phyloP scores from a whole-genome alignment of 163 green algal species.

The Volvox carteri region DNA sequence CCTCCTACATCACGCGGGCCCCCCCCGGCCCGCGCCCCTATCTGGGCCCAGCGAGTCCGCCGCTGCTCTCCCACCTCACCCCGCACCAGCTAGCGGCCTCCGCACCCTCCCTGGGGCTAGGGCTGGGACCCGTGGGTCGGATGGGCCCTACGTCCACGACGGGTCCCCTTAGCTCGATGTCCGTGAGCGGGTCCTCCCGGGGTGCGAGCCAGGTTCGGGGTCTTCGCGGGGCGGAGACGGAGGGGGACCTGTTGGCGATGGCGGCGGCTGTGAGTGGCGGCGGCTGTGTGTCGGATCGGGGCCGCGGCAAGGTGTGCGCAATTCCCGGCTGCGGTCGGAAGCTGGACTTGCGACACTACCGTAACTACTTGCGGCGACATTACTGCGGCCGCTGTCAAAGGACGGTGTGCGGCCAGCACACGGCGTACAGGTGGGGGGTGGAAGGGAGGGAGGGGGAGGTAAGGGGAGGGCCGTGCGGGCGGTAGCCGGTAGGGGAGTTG shows the following conservation, averaged over 20 bases:
- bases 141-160: no score
- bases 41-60: background rate
- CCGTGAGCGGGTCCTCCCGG: no score
- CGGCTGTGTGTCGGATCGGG: constrained; percentile 12
- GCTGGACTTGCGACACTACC: constrained; percentile 57
- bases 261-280: background rate
- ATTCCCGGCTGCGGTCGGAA: constrained; percentile 30
- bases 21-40: background rate
- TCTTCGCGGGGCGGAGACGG: background rate
- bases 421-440: constrained; percentile 53
- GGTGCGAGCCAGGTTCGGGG: no score
- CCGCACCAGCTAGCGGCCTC: background rate
- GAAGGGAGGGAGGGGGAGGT: background rate
- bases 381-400: constrained; percentile 71
- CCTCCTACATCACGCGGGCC: background rate
- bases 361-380: constrained; percentile 57
- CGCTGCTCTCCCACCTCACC: background rate
- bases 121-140: background rate
- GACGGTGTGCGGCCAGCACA: constrained; percentile 68
- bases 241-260: background rate
- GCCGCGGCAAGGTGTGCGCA: constrained; percentile 36
- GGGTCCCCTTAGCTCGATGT: no score
- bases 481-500: no score
- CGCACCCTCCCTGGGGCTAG: background rate
- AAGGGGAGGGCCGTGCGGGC: background rate